Evolutionary conservation across 2,329 filamentous ascomycete genomes (phyloP).

Genomic region (Trichoderma aggressivum): DNA sequence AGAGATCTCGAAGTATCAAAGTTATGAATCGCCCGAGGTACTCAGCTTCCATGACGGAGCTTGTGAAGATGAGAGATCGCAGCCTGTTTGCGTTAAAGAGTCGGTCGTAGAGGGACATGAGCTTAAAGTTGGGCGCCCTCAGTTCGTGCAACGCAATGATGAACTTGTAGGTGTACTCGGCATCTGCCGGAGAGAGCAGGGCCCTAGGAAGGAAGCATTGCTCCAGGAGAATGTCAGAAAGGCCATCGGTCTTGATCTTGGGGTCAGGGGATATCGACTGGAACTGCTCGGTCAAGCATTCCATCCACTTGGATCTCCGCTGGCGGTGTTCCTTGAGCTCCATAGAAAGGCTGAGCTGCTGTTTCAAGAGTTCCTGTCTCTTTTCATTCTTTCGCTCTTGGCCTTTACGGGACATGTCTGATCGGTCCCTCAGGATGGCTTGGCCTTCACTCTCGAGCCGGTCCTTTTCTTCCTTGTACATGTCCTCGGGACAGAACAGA

Average conservation of each 20-base stretch:
- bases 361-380: conserved; percentile 65
- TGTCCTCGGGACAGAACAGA: conserved; percentile 69
- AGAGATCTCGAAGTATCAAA: conserved; percentile 74
- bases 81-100: conserved; percentile 82
- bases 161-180: conserved; percentile 83
- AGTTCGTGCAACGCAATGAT: conserved; percentile 83
- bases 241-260: conserved; percentile 58
- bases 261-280: conserved; percentile 72
- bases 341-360: conserved; percentile 65
- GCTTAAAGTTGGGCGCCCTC: conserved; percentile 80
- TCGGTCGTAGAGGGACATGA: conserved; percentile 77
- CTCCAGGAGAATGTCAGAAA: conserved; percentile 78
- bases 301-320: conserved; percentile 63
- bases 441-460: conserved; percentile 64
- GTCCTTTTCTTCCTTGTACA: conserved; percentile 74
- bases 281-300: conserved; percentile 72
- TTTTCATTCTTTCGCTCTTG: conserved; percentile 62
- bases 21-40: conserved; percentile 90
- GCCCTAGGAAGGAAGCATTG: conserved; percentile 89
- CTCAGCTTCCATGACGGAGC: conserved; percentile 85
- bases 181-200: conserved; percentile 78
- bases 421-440: conserved; percentile 66
- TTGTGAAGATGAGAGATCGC: conserved; percentile 79
- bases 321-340: conserved; percentile 71
- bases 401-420: conserved; percentile 66